A percentile compares a stretch with the other conserved stretches of the same genome.
Evolutionary conservation across 352 stramenopile genomes (phyloP).

Genomic region (Aphanomyces cochlioides): DNA sequence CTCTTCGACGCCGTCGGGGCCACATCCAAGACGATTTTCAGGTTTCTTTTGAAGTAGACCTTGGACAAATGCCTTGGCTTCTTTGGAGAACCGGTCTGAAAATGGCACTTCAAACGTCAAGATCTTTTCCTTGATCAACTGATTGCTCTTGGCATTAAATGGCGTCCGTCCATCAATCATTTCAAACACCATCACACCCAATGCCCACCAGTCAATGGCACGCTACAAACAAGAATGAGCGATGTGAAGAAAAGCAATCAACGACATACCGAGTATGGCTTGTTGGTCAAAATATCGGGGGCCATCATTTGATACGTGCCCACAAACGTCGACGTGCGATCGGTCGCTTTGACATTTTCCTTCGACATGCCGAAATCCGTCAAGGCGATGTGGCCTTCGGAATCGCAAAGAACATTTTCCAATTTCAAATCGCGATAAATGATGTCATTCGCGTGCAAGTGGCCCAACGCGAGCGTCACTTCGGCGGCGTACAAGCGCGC

Average conservation of each 20-base stretch:
- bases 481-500: constrained; percentile 95
- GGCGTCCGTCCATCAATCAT: constrained; percentile 83
- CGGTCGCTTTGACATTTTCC: constrained; percentile 90
- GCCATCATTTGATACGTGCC: constrained; percentile 92
- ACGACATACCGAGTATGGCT: constrained; percentile 61
- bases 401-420: constrained; percentile 97
- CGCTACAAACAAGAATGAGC: constrained; percentile 35
- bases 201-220: constrained; percentile 85
- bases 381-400: constrained; percentile 93
- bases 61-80: constrained; percentile 81
- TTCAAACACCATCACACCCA: constrained; percentile 86
- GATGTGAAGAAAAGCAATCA: background rate
- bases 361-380: constrained; percentile 99
- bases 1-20: constrained; percentile 77
- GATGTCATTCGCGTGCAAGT: constrained; percentile 92
- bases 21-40: constrained; percentile 87
- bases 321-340: constrained; percentile 85
- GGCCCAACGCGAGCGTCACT: constrained; percentile 93
- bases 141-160: constrained; percentile 86
- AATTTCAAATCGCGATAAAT: constrained; percentile 98
- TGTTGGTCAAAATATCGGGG: constrained; percentile 83
- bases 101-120: constrained; percentile 82
- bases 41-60: constrained; percentile 94
- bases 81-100: constrained; percentile 69
- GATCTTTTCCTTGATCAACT: constrained; percentile 81